These are phyloP conservation scores for Achaetomium macrosporum DNA, from an alignment of 2,329 filamentous ascomycete species.

Conservation along the genomic window DNA sequence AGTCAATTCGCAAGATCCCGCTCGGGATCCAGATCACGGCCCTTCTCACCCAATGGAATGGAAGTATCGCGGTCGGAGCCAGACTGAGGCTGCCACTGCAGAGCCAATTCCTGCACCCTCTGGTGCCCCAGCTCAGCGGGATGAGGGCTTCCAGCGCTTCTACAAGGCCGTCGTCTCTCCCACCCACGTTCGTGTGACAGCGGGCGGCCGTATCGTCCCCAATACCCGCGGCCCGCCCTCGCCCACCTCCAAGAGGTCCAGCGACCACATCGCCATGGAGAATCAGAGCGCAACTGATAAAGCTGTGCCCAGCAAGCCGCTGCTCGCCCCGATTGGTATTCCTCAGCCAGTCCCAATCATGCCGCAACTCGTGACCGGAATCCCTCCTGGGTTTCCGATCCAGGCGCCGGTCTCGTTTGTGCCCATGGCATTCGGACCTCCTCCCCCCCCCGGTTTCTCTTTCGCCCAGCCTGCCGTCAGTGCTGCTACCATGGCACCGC, in stretches of 20 bases:
- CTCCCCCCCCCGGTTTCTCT: slow-evolving; percentile 27
- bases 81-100: slow-evolving; percentile 36
- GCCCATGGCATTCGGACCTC: slow-evolving; percentile 37
- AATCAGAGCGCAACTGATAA: slow-evolving; percentile 20
- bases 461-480: slow-evolving; percentile 19
- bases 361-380: slow-evolving; percentile 27
- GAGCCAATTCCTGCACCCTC: slow-evolving; percentile 50
- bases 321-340: slow-evolving; percentile 8
- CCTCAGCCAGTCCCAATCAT: slow-evolving; percentile 22
- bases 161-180: slow-evolving; percentile 64
- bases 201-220: slow-evolving; percentile 60
- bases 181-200: slow-evolving; percentile 61
- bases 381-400: slow-evolving; percentile 26
- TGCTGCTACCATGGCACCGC: slow-evolving; percentile 12
- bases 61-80: slow-evolving; percentile 42
- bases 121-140: slow-evolving; percentile 49
- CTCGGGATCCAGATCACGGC: slow-evolving; percentile 6
- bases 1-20: slow-evolving; percentile 1
- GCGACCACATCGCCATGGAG: slow-evolving; percentile 33
- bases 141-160: slow-evolving; percentile 62
- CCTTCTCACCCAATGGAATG: slow-evolving; percentile 28
- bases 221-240: slow-evolving; percentile 53
- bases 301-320: slow-evolving; percentile 11
- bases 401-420: slow-evolving; percentile 35
- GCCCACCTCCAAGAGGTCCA: slow-evolving; percentile 46